phyloP scores from a whole-genome alignment of 2,329 filamentous ascomycete species.

The Pseudohalonectria lignicola region DNA sequence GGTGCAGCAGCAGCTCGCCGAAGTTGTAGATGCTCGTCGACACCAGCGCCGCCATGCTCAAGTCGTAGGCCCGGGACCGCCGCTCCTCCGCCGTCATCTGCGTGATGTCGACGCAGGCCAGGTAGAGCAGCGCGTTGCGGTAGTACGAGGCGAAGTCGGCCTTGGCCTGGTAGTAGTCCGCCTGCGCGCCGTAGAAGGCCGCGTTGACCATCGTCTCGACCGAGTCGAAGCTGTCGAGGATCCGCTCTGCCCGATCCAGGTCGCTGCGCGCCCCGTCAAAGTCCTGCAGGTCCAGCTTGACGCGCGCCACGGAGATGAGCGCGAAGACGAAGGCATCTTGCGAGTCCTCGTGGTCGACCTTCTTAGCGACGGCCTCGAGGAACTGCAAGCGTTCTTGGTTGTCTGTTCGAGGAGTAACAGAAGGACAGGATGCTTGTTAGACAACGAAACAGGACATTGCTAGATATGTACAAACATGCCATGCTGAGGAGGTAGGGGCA shows the following conservation, averaged over 20 bases:
- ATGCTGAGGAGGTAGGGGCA: too few relatives aligned
- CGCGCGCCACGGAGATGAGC: slow-evolving; percentile 76
- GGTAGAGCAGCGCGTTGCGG: slow-evolving; percentile 92
- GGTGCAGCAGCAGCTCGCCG: slow-evolving; percentile 94
- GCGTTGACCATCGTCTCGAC: slow-evolving; percentile 95
- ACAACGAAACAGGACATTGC: not conserved
- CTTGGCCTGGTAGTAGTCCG: slow-evolving; percentile 89
- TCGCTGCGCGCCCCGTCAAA: slow-evolving; percentile 77
- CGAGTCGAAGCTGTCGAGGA: slow-evolving; percentile 84
- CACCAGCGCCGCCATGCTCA: slow-evolving; percentile 83
- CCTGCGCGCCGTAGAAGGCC: slow-evolving; percentile 90
- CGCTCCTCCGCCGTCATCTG: slow-evolving; percentile 66
- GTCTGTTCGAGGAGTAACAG: too few relatives aligned
- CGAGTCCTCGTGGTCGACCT: slow-evolving; percentile 83
- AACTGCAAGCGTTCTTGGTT: slow-evolving; percentile 70
- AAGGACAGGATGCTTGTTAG: too few relatives aligned
- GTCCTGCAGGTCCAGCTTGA: slow-evolving; percentile 72
- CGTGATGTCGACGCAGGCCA: slow-evolving; percentile 83
- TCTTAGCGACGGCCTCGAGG: slow-evolving; percentile 70
- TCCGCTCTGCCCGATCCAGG: slow-evolving; percentile 75
- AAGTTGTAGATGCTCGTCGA: slow-evolving; percentile 99
- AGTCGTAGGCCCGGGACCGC: slow-evolving; percentile 77
- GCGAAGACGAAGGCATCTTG: slow-evolving; percentile 96
- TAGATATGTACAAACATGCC: too few relatives aligned
- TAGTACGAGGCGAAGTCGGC: slow-evolving; percentile 95